A percentile compares a stretch with the other conserved stretches of the same genome.
phyloP scores from a whole-genome alignment of 2,329 filamentous ascomycete species.

The Clonostachys sp. region DNA sequence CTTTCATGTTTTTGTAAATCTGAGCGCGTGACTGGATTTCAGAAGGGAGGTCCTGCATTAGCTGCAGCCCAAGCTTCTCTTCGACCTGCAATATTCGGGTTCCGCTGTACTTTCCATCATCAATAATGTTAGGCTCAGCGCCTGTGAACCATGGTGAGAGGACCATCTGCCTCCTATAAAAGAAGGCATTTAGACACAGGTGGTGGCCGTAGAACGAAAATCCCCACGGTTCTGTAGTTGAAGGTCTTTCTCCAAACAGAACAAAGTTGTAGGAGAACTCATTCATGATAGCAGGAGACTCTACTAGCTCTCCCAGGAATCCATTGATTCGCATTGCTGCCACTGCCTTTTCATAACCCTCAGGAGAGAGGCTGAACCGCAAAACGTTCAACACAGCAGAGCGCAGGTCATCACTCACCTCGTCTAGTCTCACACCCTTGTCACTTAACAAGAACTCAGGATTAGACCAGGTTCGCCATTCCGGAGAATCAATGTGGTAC shows the following conservation, averaged over 20 bases:
- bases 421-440: conserved; percentile 68
- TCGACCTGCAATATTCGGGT: conserved; percentile 63
- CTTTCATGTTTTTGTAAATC: conserved; percentile 54
- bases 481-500: conserved; percentile 63
- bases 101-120: conserved; percentile 56
- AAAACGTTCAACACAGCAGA: conserved; percentile 51
- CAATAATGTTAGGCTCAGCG: conserved; percentile 74
- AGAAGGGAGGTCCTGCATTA: conserved; percentile 60
- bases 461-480: conserved; percentile 69
- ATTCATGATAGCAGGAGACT: conserved; percentile 61
- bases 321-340: conserved; percentile 71
- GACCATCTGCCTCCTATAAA: conserved; percentile 61
- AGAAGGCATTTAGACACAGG: conserved; percentile 67
- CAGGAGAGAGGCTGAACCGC: conserved; percentile 54
- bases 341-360: conserved; percentile 67
- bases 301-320: conserved; percentile 66
- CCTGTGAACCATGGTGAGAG: conserved; percentile 75
- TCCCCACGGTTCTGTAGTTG: conserved; percentile 58
- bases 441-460: conserved; percentile 67
- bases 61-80: conserved; percentile 56
- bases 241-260: conserved; percentile 59
- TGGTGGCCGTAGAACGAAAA: conserved; percentile 77
- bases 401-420: conserved; percentile 35
- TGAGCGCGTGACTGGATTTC: conserved; percentile 45
- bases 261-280: conserved; percentile 74